phyloP scores from a whole-genome alignment of 2,329 filamentous ascomycete species.

The Ambrosiella xylebori region DNA sequence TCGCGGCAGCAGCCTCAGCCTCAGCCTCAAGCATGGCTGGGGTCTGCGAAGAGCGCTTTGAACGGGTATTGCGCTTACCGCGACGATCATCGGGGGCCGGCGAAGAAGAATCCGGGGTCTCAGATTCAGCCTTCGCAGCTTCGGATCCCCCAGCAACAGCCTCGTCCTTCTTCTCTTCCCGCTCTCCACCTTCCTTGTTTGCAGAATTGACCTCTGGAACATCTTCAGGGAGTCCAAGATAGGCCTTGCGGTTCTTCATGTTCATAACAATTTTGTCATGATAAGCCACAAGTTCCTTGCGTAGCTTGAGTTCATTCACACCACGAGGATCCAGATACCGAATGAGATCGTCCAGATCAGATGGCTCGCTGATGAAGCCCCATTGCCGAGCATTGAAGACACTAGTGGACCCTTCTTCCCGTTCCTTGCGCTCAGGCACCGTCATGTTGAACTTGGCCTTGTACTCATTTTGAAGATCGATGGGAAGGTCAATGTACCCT shows the following conservation, averaged over 20 bases:
- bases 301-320: conserved; percentile 67
- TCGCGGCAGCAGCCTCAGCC: not conserved
- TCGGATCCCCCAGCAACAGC: conserved; percentile 14
- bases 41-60: conserved; percentile 5
- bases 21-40: not conserved
- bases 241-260: conserved; percentile 65
- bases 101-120: not conserved
- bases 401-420: conserved; percentile 69
- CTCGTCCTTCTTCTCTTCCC: conserved; percentile 16
- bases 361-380: conserved; percentile 76
- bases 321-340: conserved; percentile 80
- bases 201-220: conserved; percentile 13
- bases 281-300: conserved; percentile 68
- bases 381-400: conserved; percentile 66
- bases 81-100: not conserved
- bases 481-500: conserved; percentile 65
- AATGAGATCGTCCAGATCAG: conserved; percentile 61
- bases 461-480: conserved; percentile 59
- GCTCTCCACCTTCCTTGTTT: not conserved
- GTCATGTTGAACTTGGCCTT: conserved; percentile 62
- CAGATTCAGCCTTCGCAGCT: conserved; percentile 16
- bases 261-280: conserved; percentile 58
- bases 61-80: conserved; percentile 1
- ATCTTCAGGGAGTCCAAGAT: conserved; percentile 37
- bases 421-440: conserved; percentile 65